phyloP scores from a whole-genome alignment of 2,329 filamentous ascomycete genomes.

The Myriosclerotinia curreyana region DNA sequence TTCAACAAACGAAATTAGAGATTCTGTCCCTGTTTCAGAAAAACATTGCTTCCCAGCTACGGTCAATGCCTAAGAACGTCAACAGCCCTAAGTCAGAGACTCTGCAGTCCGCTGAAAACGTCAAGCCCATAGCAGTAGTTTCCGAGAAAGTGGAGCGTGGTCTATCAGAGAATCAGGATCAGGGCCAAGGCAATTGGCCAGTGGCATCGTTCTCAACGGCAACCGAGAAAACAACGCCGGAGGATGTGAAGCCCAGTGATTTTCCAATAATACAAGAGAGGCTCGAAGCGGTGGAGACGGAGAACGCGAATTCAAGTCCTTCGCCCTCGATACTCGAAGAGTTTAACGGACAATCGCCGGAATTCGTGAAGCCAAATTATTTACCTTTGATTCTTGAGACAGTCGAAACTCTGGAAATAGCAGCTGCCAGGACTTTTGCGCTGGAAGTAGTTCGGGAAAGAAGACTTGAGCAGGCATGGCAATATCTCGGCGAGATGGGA shows the following conservation, averaged over 20 bases:
- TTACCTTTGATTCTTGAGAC: background rate
- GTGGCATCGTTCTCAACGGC: background rate
- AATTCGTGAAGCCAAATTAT: background rate
- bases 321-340: background rate
- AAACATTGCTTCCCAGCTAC: background rate
- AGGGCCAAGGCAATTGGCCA: background rate
- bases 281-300: background rate
- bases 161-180: background rate
- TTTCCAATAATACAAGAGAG: background rate
- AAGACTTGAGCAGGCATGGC: conserved; percentile 28
- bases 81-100: background rate
- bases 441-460: conserved; percentile 23
- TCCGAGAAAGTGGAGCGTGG: too few species aligned
- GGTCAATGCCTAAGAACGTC: too few species aligned
- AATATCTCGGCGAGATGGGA: conserved; percentile 3
- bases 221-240: background rate
- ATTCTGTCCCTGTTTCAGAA: background rate
- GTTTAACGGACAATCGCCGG: background rate
- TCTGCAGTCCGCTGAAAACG: background rate
- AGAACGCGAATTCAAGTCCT: background rate
- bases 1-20: background rate
- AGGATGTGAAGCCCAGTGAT: background rate
- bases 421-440: conserved; percentile 25
- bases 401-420: background rate
- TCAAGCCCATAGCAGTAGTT: too few species aligned